Percentiles rank a stretch among this genome's conserved stretches.
Evolutionary conservation across 1,139 yeast species (phyloP).

Genomic region (Yarrowia galli): DNA sequence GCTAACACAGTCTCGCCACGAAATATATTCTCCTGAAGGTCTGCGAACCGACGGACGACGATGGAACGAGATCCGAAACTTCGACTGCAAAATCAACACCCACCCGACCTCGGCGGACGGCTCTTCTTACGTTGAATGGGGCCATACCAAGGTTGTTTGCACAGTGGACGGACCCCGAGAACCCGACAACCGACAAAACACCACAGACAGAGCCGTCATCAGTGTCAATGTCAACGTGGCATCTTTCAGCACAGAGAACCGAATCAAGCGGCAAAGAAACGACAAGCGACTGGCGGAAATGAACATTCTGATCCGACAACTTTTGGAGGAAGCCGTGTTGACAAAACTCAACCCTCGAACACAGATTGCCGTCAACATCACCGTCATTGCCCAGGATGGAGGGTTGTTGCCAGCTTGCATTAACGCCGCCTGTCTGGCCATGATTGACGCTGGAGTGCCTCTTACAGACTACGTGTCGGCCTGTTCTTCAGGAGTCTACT

Average conservation of each 20-base stretch:
- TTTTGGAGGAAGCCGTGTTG: constrained; percentile 82
- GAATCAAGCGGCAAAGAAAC: constrained; percentile 63
- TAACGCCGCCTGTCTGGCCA: constrained; percentile 88
- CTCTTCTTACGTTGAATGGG: constrained; percentile 90
- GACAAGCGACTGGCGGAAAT: constrained; percentile 72
- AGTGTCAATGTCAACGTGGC: constrained; percentile 74
- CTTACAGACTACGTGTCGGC: constrained; percentile 91
- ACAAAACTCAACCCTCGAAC: constrained; percentile 83
- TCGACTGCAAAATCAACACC: constrained; percentile 81
- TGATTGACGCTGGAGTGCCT: constrained; percentile 94
- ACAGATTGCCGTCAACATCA: constrained; percentile 71
- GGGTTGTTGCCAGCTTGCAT: constrained; percentile 80
- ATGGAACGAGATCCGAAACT: constrained; percentile 88
- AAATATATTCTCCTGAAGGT: constrained; percentile 93
- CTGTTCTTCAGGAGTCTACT: constrained; percentile 79
- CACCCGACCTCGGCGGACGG: constrained; percentile 93
- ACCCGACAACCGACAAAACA: constrained; percentile 60
- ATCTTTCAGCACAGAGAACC: constrained; percentile 79
- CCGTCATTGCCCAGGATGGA: constrained; percentile 90
- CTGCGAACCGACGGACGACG: constrained; percentile 87
- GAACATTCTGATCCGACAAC: constrained; percentile 73
- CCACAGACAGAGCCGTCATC: constrained; percentile 59
- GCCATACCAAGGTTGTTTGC: constrained; percentile 88
- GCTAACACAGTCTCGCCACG: constrained; percentile 62
- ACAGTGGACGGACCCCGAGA: constrained; percentile 90